Evolutionary conservation across 2,329 filamentous ascomycete genomes (phyloP), one percentile per base, ranked within the genome.

Genomic region (Shiraia bambusicola): DNA sequence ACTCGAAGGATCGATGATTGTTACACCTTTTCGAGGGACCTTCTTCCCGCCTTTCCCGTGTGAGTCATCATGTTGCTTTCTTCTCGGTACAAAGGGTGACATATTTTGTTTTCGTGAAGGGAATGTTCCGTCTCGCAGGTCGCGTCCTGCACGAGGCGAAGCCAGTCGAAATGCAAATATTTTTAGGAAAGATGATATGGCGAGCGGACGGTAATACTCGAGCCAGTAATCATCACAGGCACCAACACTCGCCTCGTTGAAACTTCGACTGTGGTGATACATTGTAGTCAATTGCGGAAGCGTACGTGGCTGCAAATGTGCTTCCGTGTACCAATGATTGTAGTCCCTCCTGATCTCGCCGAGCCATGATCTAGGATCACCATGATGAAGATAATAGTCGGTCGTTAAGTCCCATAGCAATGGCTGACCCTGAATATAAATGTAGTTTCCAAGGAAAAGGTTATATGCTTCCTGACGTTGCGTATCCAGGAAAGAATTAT

Each of bases 401-500:
- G 90, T 95, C 2, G 86, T 78, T 6, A 98, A 77, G 63, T 98
- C 93, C 93, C 93, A 98, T 2, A 98, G 77, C 88, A 97, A 92
- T 0, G 93, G 93, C 63, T 95, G 86, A 0, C 88, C 90, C 50
- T 89, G 83, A 0, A 80, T 73, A 63, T 90, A 97, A 36, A 91
- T 88, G 66, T 98, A 98, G 62, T 97, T 96, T 6, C 93, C 93
- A 1, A 98, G 78, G 62, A 98, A 98, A 8, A 98, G 76, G 56
- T 98, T 98, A 69, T 97, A 97, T 1, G 93, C 93, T 69, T 98
- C 93, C 69, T 98, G 93, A 24, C 93, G 83, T 65, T 98, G 93
- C n/a, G 87, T 91, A 67, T 98, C 93, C 7, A 98, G 79, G 66
- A 98, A 98, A 0, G 92, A 95, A 63, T 98, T 98, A 72, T 97